Evolutionary conservation across 495 filamentous ascomycete species (phyloP), one percentile per base, ranked within the genome.

Genomic region (Aspergillus affinis): DNA sequence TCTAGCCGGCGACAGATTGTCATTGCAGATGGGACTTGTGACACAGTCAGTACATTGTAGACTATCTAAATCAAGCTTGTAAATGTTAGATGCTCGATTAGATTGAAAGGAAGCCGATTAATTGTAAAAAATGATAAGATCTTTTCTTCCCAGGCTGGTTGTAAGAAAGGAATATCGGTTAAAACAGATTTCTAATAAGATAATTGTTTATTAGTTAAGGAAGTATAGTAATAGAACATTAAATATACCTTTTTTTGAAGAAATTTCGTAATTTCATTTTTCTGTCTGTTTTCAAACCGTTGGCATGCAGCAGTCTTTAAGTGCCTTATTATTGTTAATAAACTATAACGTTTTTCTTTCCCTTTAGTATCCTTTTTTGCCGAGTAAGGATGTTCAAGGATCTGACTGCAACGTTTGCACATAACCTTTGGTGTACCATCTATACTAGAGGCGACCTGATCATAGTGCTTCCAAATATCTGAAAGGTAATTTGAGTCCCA

Each of bases 241-340:
- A 45, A 60, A 55, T 6, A 50, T 48, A 51, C 52, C 26, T 23
- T 30, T 17, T 41, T 20, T 50, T 56, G 21, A 45, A 57, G 49
- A 61, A 29, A 55, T 30, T 19, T 55, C 20, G 12, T 27, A 48
- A 55, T 46, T 57, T 61, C 41, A 57, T n/a, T 17, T 57, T 57
- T 61, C n/a, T 49, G n/a, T 83, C 82, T 55, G 48, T 80, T 46
- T 60, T 65, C 0, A 67, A 59, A 7, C 82, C 77, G 54, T 59
- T 4, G 32, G 36, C 30, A 59, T n/a, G 18, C 12, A 32, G 47
- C 27, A 32, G 27, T 54, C 8, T 52, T 57, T 21, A 56, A 29
- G 52, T 57, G 48, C 45, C 45, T 61, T 48, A 19, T 51, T 53
- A 51, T 59, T 57, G 32, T 51, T 57, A 56, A 61, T 61, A 61